Base-by-base conservation (phyloP, 2,329 filamentous ascomycete genomes). In the Sporothrix pseudoabietina region DNA sequence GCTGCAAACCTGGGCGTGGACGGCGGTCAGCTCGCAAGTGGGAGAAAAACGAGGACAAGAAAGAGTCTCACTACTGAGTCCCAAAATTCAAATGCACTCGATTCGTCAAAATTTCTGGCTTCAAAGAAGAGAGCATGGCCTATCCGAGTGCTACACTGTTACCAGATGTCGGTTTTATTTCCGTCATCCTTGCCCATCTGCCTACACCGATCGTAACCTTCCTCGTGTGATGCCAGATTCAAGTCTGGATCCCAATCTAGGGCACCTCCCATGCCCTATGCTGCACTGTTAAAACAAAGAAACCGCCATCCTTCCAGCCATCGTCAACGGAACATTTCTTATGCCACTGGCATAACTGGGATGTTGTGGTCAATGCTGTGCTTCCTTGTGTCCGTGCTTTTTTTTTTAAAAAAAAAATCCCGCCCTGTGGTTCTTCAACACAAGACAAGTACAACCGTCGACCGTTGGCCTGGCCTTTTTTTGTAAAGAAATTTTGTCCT, bases 81-180 rank as follows among this genome's bases (percentile, higher is more conserved):
- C 22, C 35, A 19, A 7, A n/a, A 22, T 66, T 12, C 26, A 41
- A 22, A 3, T 30, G 30, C 52, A 8, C 59, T 44, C 8, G 59
- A 44, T 63, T 63, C 55, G 30, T 59, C 55, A 16, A 59, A 35
- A 16, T 35, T 35, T 14, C 30, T 59, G 30, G 30, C 19, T 10
- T 35, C 32, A 63, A 44, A 35, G 6, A 26, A 44, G 12, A 14
- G 0, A n/a, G 44, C 6, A 55, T 35, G 32, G 22, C 32, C 22
- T 12, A 49, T 39, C 69, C 54, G 69, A n/a, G 61, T 35, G 69
- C 69, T 47, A 71, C 69, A 61, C 54, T 61, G 54, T 57, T 49
- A 22, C 54, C 32, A 30, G 35, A 14, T 16, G 16, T 22, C 54
- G 41, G 54, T 6, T n/a, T 49, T 19, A 32, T 35, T 49, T 41